Evolutionary conservation across 2,329 filamentous ascomycete genomes (phyloP), one percentile per base, ranked within the genome.

Genomic region (Thielaviopsis populi): DNA sequence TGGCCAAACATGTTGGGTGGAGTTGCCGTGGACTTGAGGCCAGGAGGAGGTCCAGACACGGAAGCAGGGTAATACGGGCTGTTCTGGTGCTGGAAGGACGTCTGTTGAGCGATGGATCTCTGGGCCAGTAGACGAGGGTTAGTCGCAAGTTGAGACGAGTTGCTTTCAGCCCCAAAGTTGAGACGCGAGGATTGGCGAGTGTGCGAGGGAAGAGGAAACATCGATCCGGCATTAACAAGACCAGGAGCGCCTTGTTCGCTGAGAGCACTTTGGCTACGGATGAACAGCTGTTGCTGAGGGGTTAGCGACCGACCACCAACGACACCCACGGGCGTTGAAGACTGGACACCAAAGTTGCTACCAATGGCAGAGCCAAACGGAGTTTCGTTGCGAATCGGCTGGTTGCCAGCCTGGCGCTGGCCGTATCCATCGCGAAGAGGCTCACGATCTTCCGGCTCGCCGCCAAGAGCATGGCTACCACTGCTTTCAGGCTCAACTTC

Each of bases 1-100:
- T 96, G 91, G 37, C 89, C 88, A 74, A 96, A 97, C 83, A 96
- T 94, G 69, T 89, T 91, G 17, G 94, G 92, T 65, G 94, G 92
- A 19, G 92, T 97, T 50, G 91, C 90, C 1, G 91, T 91, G 24
- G 92, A 95, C 76, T 99, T 99, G 33, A 99, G 79, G 10, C 94
- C 94, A 0, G 94, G 95, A 66, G 94, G 94, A 33, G 95, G 94
- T 2, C 91, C 92, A 70, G 95, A 90, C 70, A 96, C 90, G 10
- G 89, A 89, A 63, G 84, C 86, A 59, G 86, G 83, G 73, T 94
- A 96, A 72, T 90, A 94, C 67, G 89, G 88, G 68, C 80, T 83
- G 73, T 83, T 74, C 69, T 84, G 81, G 48, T 78, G 76, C 69
- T 85, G 83, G 70, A 82, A 81, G 11, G 79, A 73, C 58, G 79